Conservation (phyloP, 2,329 filamentous ascomycete genomes). For the Fusarium napiforme region DNA sequence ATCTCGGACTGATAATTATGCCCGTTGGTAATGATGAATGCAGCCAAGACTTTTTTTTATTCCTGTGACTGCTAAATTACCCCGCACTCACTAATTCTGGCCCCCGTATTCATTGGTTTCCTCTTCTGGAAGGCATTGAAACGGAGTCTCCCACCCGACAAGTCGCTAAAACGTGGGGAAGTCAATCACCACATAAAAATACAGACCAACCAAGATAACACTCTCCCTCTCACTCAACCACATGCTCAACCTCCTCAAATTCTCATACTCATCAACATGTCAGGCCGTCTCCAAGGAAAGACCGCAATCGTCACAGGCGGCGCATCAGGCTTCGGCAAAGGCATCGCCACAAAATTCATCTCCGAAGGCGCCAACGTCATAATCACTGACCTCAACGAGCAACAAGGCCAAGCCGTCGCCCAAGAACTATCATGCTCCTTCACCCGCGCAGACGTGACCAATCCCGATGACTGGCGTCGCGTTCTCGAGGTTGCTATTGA, state of each 20-base stretch:
- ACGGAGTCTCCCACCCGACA: neutral
- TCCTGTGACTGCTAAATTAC: slow-evolving; percentile 13
- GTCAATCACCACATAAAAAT: neutral
- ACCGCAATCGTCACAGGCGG: slow-evolving; percentile 49
- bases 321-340: slow-evolving; percentile 62
- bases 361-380: slow-evolving; percentile 46
- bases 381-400: slow-evolving; percentile 69
- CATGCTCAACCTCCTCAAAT: too few relatives aligned
- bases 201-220: neutral
- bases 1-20: neutral
- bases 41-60: slow-evolving; percentile 8
- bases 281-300: slow-evolving; percentile 54
- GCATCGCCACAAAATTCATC: slow-evolving; percentile 25
- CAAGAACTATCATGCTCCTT: slow-evolving; percentile 57
- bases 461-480: slow-evolving; percentile 62
- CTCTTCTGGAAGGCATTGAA: neutral
- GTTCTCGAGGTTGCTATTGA: slow-evolving; percentile 58
- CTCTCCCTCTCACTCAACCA: neutral
- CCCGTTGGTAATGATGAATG: neutral
- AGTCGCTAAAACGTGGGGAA: neutral
- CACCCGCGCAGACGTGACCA: slow-evolving; percentile 37
- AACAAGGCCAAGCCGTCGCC: slow-evolving; percentile 61
- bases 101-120: neutral
- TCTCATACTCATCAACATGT: slow-evolving; percentile 12
- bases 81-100: neutral